Conservation (phyloP, 768 basidiomycete genomes). For the Lepiota subincarnata region DNA sequence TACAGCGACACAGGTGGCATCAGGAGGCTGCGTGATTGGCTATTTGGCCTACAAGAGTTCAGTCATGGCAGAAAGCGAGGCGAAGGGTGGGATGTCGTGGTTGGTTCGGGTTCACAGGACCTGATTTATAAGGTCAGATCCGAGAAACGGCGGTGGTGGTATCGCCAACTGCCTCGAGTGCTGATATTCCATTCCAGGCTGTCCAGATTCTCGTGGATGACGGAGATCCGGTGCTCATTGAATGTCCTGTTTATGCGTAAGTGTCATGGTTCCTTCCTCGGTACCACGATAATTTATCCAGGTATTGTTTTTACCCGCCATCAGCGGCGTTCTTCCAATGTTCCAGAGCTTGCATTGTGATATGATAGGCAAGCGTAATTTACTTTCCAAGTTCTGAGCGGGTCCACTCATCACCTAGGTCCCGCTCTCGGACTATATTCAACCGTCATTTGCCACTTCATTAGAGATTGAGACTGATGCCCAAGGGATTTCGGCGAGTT, state of each 20-base stretch:
- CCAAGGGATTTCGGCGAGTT: constrained; percentile 58
- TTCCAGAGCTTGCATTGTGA: constrained; percentile 54
- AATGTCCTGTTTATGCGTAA: constrained; percentile 77
- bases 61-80: constrained; percentile 59
- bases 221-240: constrained; percentile 79
- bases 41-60: constrained; percentile 64
- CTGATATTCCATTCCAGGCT: constrained; percentile 40
- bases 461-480: constrained; percentile 77
- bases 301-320: constrained; percentile 8
- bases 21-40: constrained; percentile 60
- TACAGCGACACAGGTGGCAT: constrained; percentile 72
- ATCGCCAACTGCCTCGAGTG: background rate
- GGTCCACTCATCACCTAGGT: background rate
- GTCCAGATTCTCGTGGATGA: constrained; percentile 67
- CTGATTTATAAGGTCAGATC: constrained; percentile 73
- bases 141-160: background rate
- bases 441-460: background rate
- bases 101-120: constrained; percentile 89
- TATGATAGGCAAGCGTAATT: constrained; percentile 44
- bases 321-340: constrained; percentile 64
- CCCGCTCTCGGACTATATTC: background rate
- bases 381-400: no score
- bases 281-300: constrained; percentile 10
- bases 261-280: constrained; percentile 16
- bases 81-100: constrained; percentile 70